Percentiles rank a stretch among this genome's conserved stretches.
phyloP scores from a whole-genome alignment of 2,329 filamentous ascomycete genomes.

The Alternaria conjuncta region DNA sequence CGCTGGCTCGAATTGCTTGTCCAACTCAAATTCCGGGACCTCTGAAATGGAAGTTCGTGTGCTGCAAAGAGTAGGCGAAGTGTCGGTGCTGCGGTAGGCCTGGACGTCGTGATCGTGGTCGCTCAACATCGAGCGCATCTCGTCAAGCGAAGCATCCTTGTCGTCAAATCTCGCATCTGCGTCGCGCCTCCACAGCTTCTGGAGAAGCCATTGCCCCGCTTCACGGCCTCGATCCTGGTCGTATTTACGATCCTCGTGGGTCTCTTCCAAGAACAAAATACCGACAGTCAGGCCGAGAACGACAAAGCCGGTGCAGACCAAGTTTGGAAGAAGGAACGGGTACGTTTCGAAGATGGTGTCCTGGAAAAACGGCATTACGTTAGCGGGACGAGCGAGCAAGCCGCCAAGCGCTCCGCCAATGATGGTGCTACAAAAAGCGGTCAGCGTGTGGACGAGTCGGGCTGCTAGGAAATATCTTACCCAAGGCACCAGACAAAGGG shows the following conservation, averaged over 20 bases:
- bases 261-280: slow-evolving; percentile 90
- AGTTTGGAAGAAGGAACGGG: slow-evolving; percentile 89
- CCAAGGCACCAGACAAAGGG: slow-evolving; percentile 98
- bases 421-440: slow-evolving; percentile 70
- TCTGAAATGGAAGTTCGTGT: slow-evolving; percentile 39
- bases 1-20: slow-evolving; percentile 31
- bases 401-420: slow-evolving; percentile 91
- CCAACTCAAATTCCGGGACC: slow-evolving; percentile 44
- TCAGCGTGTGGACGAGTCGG: slow-evolving; percentile 26
- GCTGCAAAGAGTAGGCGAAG: slow-evolving; percentile 58
- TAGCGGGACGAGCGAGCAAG: slow-evolving; percentile 83
- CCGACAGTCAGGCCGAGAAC: slow-evolving; percentile 77
- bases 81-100: slow-evolving; percentile 66
- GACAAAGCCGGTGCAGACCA: slow-evolving; percentile 85
- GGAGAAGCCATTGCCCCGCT: slow-evolving; percentile 72
- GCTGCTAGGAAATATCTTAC: slow-evolving; percentile 52
- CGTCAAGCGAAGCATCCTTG: slow-evolving; percentile 60
- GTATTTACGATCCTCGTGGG: slow-evolving; percentile 81
- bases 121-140: slow-evolving; percentile 67
- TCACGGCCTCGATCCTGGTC: slow-evolving; percentile 78
- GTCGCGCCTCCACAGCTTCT: slow-evolving; percentile 40
- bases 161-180: slow-evolving; percentile 41
- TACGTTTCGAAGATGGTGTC: slow-evolving; percentile 83
- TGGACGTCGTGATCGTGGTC: slow-evolving; percentile 55
- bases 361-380: slow-evolving; percentile 80